A percentile compares a stretch with the other conserved stretches of the same genome.
These are phyloP conservation scores for Cyamopsis tetragonoloba DNA, from an alignment of 306 rosid species.

Conservation along the genomic window DNA sequence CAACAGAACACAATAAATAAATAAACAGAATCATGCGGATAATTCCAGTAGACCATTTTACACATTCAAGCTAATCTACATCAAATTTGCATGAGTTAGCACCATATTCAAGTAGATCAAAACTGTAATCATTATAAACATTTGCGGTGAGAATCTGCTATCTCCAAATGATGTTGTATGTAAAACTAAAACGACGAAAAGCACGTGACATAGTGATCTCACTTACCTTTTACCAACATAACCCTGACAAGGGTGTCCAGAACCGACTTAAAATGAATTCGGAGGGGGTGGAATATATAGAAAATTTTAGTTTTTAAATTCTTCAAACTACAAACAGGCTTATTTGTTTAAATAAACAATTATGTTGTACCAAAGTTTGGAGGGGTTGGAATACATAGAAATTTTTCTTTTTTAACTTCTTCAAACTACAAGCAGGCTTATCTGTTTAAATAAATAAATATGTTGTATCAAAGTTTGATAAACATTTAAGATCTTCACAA, in stretches of 20 bases:
- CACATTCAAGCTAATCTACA: background rate
- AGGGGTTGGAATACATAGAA: background rate
- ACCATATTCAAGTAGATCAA: background rate
- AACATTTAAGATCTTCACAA: background rate
- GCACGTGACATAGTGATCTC: background rate
- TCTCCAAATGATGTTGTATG: background rate
- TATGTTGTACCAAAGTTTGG: background rate
- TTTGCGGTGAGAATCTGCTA: background rate
- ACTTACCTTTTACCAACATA: background rate
- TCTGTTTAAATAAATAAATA: background rate
- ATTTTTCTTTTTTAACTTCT: background rate
- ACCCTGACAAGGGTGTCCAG: background rate
- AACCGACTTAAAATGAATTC: too few species aligned
- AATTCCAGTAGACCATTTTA: background rate
- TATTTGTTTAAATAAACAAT: background rate
- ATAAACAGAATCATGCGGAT: background rate
- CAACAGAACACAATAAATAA: background rate
- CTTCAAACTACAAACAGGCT: background rate
- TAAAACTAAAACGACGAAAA: background rate
- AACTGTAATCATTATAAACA: background rate
- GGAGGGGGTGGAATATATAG: background rate
- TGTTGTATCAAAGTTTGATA: background rate
- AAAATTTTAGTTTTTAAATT: background rate
- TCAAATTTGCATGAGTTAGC: background rate
- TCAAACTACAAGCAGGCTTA: background rate